These are phyloP conservation scores for Collariella sp. DNA, from an alignment of 495 filamentous ascomycete genomes.

Conservation along the genomic window DNA sequence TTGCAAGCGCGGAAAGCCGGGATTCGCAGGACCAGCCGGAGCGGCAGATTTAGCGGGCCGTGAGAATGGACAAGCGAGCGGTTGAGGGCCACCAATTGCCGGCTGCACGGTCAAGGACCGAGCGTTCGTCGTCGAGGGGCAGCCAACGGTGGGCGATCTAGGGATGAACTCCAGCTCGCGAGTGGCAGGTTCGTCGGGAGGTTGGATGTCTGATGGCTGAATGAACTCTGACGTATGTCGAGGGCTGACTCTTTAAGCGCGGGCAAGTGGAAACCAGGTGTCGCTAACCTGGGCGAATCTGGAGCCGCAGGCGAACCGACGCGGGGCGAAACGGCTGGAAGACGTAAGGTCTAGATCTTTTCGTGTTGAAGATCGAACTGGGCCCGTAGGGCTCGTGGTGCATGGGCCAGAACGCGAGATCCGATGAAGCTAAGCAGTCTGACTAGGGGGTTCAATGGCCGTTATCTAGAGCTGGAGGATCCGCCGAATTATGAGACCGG, in stretches of 20 bases:
- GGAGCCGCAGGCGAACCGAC: constrained; percentile 1
- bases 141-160: background rate
- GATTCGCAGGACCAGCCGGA: constrained; percentile 11
- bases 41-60: constrained; percentile 19
- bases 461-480: background rate
- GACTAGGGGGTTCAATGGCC: no score
- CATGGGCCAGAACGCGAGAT: background rate
- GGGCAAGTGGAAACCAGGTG: constrained; percentile 1
- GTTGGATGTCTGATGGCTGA: background rate
- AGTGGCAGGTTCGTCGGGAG: background rate
- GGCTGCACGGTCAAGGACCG: constrained; percentile 3
- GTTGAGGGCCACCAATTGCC: constrained; percentile 1
- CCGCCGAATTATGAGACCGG: no score
- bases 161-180: background rate
- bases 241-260: background rate
- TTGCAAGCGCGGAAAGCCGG: constrained; percentile 12
- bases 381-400: no score
- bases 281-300: constrained; percentile 20
- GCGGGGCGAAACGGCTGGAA: background rate
- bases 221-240: background rate
- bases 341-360: background rate
- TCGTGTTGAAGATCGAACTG: background rate
- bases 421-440: background rate
- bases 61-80: constrained; percentile 5
- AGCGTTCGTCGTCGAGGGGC: background rate